phyloP scores from a whole-genome alignment of 345 rosid species.

The Rhodamnia rubescens region DNA sequence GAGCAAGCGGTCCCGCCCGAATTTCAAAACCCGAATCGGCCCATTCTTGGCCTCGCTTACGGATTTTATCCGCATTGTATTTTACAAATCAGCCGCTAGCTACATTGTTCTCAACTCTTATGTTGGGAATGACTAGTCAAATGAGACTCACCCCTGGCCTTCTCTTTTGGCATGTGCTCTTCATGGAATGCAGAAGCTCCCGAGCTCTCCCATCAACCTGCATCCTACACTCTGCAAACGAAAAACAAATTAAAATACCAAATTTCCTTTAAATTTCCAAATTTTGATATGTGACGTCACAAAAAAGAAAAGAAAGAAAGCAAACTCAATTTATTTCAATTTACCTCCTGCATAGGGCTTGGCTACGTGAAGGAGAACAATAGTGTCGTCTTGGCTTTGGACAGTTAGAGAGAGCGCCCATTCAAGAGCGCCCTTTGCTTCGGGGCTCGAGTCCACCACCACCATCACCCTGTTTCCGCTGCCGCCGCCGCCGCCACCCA shows the following conservation, averaged over 20 bases:
- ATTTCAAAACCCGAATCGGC: not conserved
- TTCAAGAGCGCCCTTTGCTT: conserved; percentile 71
- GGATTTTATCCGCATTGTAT: not conserved
- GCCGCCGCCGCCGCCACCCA: not conserved
- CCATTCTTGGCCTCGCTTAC: not conserved
- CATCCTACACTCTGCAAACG: conserved; percentile 23
- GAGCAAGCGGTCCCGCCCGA: accelerated
- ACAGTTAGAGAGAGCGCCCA: conserved; percentile 78
- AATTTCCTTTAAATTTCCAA: not conserved
- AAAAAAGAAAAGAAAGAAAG: not conserved
- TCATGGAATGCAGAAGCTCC: conserved; percentile 47
- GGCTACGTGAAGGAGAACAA: conserved; percentile 49
- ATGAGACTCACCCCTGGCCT: conserved; percentile 58
- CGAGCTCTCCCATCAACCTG: conserved; percentile 30
- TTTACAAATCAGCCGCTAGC: not conserved
- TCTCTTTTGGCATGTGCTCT: conserved; percentile 43
- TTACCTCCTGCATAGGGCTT: conserved; percentile 36
- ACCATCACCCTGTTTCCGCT: conserved; percentile 74
- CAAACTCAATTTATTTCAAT: not conserved
- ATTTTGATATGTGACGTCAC: not conserved
- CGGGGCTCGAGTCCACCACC: conserved; percentile 60
- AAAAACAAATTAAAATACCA: not conserved
- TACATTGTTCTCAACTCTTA: not conserved
- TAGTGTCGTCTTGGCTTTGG: conserved; percentile 35
- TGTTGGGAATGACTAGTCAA: not conserved